phyloP scores from a whole-genome alignment of 1,139 yeast species.

The Blastobotrys elegans region DNA sequence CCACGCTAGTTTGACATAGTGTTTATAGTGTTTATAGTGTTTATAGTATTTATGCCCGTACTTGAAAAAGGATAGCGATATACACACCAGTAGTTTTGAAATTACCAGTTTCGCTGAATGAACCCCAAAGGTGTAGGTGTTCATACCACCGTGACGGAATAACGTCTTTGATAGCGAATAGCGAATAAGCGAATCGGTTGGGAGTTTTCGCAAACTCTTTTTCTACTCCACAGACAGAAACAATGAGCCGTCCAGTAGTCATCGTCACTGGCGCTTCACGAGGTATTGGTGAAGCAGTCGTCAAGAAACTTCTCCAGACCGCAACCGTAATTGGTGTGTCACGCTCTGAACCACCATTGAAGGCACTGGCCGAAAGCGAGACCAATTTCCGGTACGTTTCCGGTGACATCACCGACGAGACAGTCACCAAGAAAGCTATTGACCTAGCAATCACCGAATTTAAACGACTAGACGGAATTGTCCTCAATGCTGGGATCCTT shows the following conservation, averaged over 20 bases:
- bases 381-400: slow-evolving; percentile 43
- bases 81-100: no score
- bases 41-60: no score
- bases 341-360: slow-evolving; percentile 49
- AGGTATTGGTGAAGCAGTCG: slow-evolving; percentile 79
- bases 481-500: slow-evolving; percentile 85
- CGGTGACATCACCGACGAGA: slow-evolving; percentile 61
- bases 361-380: slow-evolving; percentile 35
- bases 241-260: slow-evolving; percentile 32
- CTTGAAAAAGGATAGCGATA: no score
- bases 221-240: no score
- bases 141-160: no score
- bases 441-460: slow-evolving; percentile 45
- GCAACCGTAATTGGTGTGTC: slow-evolving; percentile 68
- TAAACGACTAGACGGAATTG: slow-evolving; percentile 62
- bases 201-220: no score
- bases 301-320: slow-evolving; percentile 45
- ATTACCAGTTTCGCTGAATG: no score
- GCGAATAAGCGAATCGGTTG: no score
- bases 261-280: slow-evolving; percentile 67
- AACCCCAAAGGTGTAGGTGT: no score
- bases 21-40: no score
- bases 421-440: slow-evolving; percentile 41
- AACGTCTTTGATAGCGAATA: no score
- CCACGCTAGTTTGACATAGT: no score